Evolutionary conservation across 495 filamentous ascomycete species (phyloP).

Genomic region (Penicillium simplicissimum): DNA sequence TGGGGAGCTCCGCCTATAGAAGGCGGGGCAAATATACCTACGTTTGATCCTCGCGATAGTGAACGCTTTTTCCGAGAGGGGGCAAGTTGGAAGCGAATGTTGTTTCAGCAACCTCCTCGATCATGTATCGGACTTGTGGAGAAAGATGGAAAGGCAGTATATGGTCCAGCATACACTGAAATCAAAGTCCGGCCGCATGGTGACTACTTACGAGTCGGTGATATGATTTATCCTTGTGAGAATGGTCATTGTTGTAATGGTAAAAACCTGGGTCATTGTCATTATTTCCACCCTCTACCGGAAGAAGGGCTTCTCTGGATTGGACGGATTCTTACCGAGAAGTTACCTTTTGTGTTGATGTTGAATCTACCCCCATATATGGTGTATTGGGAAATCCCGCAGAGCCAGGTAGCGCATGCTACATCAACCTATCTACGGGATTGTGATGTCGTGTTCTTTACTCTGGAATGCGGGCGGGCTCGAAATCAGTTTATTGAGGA

Average conservation of each 20-base stretch:
- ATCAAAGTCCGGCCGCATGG: background rate
- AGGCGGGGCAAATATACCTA: background rate
- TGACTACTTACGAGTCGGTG: background rate
- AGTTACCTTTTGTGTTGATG: too few species aligned
- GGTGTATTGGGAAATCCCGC: background rate
- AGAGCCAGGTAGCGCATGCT: constrained; percentile 1
- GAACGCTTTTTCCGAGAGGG: constrained; percentile 11
- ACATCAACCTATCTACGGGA: background rate
- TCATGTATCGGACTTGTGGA: constrained; percentile 11
- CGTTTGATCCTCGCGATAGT: background rate
- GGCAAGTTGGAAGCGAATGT: constrained; percentile 25
- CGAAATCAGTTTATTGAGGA: too few species aligned
- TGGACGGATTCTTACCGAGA: too few species aligned
- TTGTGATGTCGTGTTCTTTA: constrained; percentile 1
- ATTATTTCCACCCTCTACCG: background rate
- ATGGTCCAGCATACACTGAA: constrained; percentile 4
- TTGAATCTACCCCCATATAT: too few species aligned
- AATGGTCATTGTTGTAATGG: too few species aligned
- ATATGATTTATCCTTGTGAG: background rate
- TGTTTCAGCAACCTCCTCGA: constrained; percentile 28
- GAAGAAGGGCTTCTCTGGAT: constrained; percentile 1
- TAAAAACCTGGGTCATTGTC: too few species aligned
- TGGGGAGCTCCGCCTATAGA: background rate
- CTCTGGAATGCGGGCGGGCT: background rate
- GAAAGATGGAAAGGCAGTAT: background rate